These are phyloP conservation scores for Debaryomycetaceae sp. DNA, from an alignment of 1,139 yeast genomes.

Conservation along the genomic window DNA sequence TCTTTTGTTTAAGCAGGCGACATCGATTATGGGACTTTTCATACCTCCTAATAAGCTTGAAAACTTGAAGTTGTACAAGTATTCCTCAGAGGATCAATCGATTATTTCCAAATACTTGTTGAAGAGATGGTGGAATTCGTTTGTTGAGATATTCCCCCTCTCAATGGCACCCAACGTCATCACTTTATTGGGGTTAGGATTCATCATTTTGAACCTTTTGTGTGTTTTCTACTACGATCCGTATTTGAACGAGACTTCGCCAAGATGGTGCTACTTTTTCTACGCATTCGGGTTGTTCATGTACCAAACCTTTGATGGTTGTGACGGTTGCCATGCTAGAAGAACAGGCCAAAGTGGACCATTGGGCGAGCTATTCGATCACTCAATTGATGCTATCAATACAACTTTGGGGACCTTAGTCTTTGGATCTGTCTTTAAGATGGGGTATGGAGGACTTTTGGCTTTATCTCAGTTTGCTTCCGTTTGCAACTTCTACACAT, in stretches of 20 bases:
- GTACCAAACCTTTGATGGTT: conserved; percentile 95
- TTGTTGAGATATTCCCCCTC: conserved; percentile 71
- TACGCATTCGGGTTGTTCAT: conserved; percentile 82
- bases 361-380: conserved; percentile 90
- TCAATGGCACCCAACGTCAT: conserved; percentile 90
- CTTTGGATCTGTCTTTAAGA: conserved; percentile 67
- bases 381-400: conserved; percentile 87
- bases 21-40: conserved; percentile 67
- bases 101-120: conserved; percentile 68
- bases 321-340: conserved; percentile 93
- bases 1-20: neutral
- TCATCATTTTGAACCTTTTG: conserved; percentile 60
- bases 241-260: conserved; percentile 51
- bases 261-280: conserved; percentile 79
- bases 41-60: conserved; percentile 58
- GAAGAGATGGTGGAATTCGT: conserved; percentile 74
- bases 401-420: conserved; percentile 76
- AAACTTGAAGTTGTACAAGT: conserved; percentile 67
- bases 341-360: conserved; percentile 95
- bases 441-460: conserved; percentile 66
- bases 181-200: conserved; percentile 73
- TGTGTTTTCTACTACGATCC: conserved; percentile 78
- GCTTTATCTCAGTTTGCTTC: conserved; percentile 72
- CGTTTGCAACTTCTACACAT: conserved; percentile 76
- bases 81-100: conserved; percentile 77